Evolutionary conservation across 495 filamentous ascomycete genomes (phyloP), one percentile per base, ranked within the genome.

Genomic region (Aspergillus cavernicola): DNA sequence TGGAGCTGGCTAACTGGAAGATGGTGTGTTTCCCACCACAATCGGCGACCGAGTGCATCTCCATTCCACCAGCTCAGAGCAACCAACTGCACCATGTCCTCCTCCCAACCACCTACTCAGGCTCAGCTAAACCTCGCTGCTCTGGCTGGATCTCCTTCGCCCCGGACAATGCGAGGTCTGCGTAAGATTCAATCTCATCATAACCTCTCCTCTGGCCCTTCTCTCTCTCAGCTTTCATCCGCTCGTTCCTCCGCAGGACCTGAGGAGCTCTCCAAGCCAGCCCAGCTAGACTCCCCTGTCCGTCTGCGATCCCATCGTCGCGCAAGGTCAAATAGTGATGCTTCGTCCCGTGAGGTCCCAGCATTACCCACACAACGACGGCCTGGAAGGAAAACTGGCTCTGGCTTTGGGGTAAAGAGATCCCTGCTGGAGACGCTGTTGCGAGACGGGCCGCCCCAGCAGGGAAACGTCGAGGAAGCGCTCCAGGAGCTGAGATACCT

Each of bases 401-500:
- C 80, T 0, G 75, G 77, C 4, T 72, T 78, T 28, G 79, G 82
- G 36, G 68, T 85, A 33, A 76, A 79, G 45, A 77, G 85, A 61
- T 86, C 85, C 29, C 57, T 74, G 6, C 57, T 91, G 23, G 86
- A 90, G 57, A 73, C 67, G 37, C 62, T 89, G 2, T 66, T 90
- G 20, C 80, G 85, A 50, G 86, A 88, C 48, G 89, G 90, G 0
- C 88, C n/a, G n/a, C n/a, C 88, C 11, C 85, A 85, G 9, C 73
- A 78, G 64, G 85, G 84, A 31, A 82, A 92, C 61, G 63, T 87
- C 5, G 61, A 71, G 1, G 78, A 81, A 38, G 85, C 83, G 4
- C 77, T 96, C 29, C 79, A 88, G 54, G 86, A 87, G 57, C 72
- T 90, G 60, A 82, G 90, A 51, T 81, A 87, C 63, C 82, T 87